Base-by-base conservation (phyloP, 2,329 filamentous ascomycete genomes). In the Hypoxylon sp. region DNA sequence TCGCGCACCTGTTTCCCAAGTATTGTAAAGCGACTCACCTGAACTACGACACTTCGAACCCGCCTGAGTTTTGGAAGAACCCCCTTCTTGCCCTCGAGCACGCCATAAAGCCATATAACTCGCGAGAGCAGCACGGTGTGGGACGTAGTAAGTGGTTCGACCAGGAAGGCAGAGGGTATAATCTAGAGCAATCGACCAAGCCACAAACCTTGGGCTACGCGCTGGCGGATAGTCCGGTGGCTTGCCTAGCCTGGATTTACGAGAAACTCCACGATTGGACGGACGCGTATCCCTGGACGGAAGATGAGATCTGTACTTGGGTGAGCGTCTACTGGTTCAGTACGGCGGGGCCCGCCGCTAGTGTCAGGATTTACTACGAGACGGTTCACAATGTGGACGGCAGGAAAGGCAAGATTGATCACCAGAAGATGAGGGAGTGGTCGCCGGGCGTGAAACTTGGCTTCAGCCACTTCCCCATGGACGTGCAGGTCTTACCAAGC, bases 211-310 rank as follows among this genome's bases (percentile, higher is more conserved):
- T 95, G 0, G 90, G 90, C 0, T 93, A 92, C 74, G 89, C 84
- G 0, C 82, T 95, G 2, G 84, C 87, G 0, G 92, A 94, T 76
- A 90, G 86, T 6, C 93, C 92, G 0, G 86, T 92, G 0, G 91
- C 86, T 0, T 81, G 94, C 2, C 82, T 95, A 1, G 88, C 91
- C 0, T 96, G 93, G 93, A 89, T 95, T 35, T 92, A 92, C 72
- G 93, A 95, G 80, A 95, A 95, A 77, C 81, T 95, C 40, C 88
- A 91, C 72, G 90, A 92, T 73, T 95, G 92, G 92, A 90, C 89
- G 0, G 92, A 95, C 73, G 74, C 73, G 0, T 94, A 94, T 75
- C 81, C 86, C 0, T 95, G 92, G 92, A 91, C 88, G 0, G 90
- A 93, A 68, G 91, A 94, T 61, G 92, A 95, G 80, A 85, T 95